Base-by-base conservation (phyloP, 305 asterid genomes). In the Rubia balearica region DNA sequence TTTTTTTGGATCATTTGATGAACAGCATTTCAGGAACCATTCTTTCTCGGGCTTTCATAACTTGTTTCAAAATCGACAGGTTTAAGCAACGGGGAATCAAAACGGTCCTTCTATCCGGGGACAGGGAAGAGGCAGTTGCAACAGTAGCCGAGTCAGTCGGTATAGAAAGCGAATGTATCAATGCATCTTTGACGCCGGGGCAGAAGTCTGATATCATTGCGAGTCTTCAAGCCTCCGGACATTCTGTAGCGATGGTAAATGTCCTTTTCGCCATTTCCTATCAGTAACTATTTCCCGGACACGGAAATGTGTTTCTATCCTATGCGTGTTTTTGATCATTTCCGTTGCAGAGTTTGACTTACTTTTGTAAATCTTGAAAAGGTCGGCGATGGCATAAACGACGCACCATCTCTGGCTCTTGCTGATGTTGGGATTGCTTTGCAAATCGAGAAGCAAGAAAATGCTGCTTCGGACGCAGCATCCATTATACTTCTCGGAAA, bases 41-140 rank as follows among this genome's bases (percentile, higher is more conserved):
- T 49, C 19, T 49, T 17, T n/a, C 30, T 7, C 33, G 42, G 61
- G n/a, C 6, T 16, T 68, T 65, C 12, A 1, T 67, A 13, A 57
- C 16, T 19, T 51, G n/a, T 69, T 33, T 73, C 41, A 59, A 68
- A 41, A 72, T 78, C 79, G 62, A 74, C 74, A 93, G 98, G 88
- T 95, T 94, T 77, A 90, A 88, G 84, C 83, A 84, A 79, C 86
- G 83, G 80, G 99, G 96, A 78, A 87, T 94, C 60, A 78, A 80
- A 69, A 86, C 98, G 59, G 83, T 87, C 69, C 82, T 94, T 66
- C 82, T 92, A 83, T 94, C 96, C 48, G 97, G 99, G 71, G 99
- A 94, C 97, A 94, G 98, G 96, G 96, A 94, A 88, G 99, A 91
- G 93, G 98, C 99, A 91, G 99, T 91, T 81, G 96, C 99, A 94